phyloP scores from a whole-genome alignment of 2,329 filamentous ascomycete genomes.

The Cytospora schulzeri region DNA sequence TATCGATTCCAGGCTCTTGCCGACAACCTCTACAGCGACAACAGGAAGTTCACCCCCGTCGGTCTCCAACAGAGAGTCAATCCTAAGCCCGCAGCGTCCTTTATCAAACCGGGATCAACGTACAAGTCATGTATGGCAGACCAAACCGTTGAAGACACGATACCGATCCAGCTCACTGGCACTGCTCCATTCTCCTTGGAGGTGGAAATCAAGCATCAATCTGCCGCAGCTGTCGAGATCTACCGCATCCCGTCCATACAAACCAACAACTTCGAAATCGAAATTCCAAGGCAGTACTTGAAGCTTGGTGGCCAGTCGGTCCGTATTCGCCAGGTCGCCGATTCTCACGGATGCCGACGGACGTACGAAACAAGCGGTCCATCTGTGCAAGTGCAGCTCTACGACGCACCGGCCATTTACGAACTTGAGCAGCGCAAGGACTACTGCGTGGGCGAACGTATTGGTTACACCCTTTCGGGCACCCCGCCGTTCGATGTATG shows the following conservation, averaged over 20 bases:
- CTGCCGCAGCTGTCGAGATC: constrained; percentile 75
- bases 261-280: constrained; percentile 73
- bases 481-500: constrained; percentile 89
- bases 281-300: constrained; percentile 81
- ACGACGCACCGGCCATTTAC: constrained; percentile 88
- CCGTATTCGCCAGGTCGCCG: constrained; percentile 85
- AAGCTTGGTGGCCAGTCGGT: constrained; percentile 88
- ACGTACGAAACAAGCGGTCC: constrained; percentile 71
- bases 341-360: constrained; percentile 82
- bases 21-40: constrained; percentile 82
- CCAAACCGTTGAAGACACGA: constrained; percentile 77
- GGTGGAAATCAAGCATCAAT: constrained; percentile 90
- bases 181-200: constrained; percentile 87
- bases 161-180: constrained; percentile 83
- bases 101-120: constrained; percentile 83
- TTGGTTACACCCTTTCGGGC: constrained; percentile 89
- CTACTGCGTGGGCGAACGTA: constrained; percentile 93
- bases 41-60: constrained; percentile 65
- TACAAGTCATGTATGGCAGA: constrained; percentile 95
- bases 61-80: constrained; percentile 82
- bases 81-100: constrained; percentile 77
- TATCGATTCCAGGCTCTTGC: constrained; percentile 84
- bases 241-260: constrained; percentile 81
- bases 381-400: constrained; percentile 86
- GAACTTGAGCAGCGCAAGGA: constrained; percentile 81